Percentiles rank a stretch among this genome's conserved stretches.
phyloP scores from a whole-genome alignment of 106 monocot species.

The Platanthera zijinensis region DNA sequence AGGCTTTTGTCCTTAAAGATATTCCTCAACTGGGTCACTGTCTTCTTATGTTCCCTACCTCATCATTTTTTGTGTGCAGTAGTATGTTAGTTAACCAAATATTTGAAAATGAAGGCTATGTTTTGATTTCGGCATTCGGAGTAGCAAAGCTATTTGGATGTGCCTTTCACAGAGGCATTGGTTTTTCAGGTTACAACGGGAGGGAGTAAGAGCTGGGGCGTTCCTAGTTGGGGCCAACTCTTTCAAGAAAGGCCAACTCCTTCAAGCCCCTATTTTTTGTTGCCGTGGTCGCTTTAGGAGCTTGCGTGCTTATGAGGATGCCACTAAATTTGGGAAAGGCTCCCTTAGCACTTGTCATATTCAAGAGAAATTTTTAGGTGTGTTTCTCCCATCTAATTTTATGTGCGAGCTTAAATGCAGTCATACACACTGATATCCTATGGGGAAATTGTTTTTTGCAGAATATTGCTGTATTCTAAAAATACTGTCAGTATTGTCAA shows the following conservation, averaged over 20 bases:
- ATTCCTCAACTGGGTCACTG: slow-evolving; percentile 24
- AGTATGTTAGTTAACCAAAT: slow-evolving; percentile 17
- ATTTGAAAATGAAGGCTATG: slow-evolving; percentile 40
- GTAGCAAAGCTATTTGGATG: slow-evolving; percentile 65
- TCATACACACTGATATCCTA: no score
- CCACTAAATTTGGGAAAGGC: slow-evolving; percentile 83
- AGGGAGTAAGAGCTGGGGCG: slow-evolving; percentile 35
- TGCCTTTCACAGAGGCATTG: slow-evolving; percentile 65
- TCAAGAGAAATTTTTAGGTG: no score
- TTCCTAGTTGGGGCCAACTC: slow-evolving; percentile 42
- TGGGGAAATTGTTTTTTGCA: no score
- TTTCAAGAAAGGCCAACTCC: slow-evolving; percentile 46
- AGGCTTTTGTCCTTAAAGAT: slow-evolving; percentile 41
- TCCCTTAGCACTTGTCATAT: slow-evolving; percentile 66
- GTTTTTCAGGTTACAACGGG: slow-evolving; percentile 64
- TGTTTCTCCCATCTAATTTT: no score
- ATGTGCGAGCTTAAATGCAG: no score
- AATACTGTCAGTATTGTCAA: no score
- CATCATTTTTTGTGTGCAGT: slow-evolving; percentile 31
- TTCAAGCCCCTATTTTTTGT: slow-evolving; percentile 68
- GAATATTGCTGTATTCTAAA: no score
- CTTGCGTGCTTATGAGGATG: slow-evolving; percentile 75
- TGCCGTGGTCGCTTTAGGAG: slow-evolving; percentile 60
- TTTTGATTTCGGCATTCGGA: slow-evolving; percentile 56
- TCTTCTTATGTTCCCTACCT: slow-evolving; percentile 38